Evolutionary conservation across 2,329 filamentous ascomycete genomes (phyloP), one percentile per base, ranked within the genome.

Genomic region (Colletotrichum lindemuthianum): DNA sequence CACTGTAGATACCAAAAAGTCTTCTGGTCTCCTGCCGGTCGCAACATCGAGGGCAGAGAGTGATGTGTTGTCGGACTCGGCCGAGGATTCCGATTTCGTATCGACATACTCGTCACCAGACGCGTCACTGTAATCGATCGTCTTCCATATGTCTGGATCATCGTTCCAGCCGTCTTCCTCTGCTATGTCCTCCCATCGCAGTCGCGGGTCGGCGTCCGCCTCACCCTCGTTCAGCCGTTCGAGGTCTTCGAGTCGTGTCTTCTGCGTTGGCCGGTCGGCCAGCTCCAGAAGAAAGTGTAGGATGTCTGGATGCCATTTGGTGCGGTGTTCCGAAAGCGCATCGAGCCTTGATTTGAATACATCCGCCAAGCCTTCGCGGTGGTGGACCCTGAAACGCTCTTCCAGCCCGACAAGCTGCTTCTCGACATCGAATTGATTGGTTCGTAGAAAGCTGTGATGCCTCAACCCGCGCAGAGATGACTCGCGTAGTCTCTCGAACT

Each of bases 341-440:
- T 84, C 78, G 12, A 93, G 75, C 40, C 91, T 67, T 55, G 79
- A 73, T 7, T 83, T 79, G 44, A 97, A 77, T 63, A 90, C 88
- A 60, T 94, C 89, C 11, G 93, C 92, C 33, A 97, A 80, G 43
- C 87, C 88, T 70, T 97, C 94, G 67, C 92, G 88, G 72, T 91
- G 90, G 51, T 92, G 84, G 58, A 98, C 84, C 37, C 88, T 86
- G 70, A 97, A 96, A 70, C 95, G 93, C 78, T 98, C 96, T 69
- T 94, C 90, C 3, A 97, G 81, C 1, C 92, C 92, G 52, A 87
- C 81, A 2, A 95, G 81, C 40, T 83, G 84, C 41, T 84, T 84
- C 43, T 85, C 79, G 16, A 94, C 86, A 48, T 91, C 88, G 72
- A 94, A 94, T 69, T 92, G 90, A 71, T 95, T 92, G 1, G 90